Conservation (phyloP, 2,329 filamentous ascomycete genomes). For the Arachnomyces sp. region DNA sequence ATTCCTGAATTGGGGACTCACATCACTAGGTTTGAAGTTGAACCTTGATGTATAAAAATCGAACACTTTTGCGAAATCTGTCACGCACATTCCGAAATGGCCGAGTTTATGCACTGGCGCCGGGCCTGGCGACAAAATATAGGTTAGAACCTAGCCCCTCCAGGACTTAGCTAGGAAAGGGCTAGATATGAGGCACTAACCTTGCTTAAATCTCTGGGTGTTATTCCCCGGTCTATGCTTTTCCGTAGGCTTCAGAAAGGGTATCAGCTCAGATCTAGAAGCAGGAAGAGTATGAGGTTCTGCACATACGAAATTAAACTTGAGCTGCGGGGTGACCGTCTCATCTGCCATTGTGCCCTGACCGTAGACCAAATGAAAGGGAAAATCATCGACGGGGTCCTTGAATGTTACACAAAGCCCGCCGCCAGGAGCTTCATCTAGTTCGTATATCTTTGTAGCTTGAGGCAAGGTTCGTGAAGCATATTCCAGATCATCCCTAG, state of each 20-base stretch:
- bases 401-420: constrained; percentile 28
- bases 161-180: not conserved
- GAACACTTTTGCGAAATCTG: constrained; percentile 19
- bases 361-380: constrained; percentile 34
- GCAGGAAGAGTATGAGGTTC: no score
- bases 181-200: no score
- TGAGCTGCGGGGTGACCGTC: constrained; percentile 15
- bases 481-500: constrained; percentile 35
- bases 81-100: constrained; percentile 22
- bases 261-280: not conserved
- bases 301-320: constrained; percentile 15
- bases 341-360: constrained; percentile 19
- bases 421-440: constrained; percentile 32
- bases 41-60: constrained; percentile 24
- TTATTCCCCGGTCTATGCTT: constrained; percentile 22
- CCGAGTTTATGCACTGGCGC: constrained; percentile 16
- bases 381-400: constrained; percentile 33
- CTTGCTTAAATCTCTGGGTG: constrained; percentile 21
- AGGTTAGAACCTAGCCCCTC: no score
- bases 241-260: constrained; percentile 8
- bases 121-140: not conserved
- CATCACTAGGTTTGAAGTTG: constrained; percentile 25
- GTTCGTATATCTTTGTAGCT: constrained; percentile 23
- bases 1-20: constrained; percentile 3
- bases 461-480: constrained; percentile 17